These are phyloP conservation scores for Fraxinus greggii DNA, from an alignment of 305 asterid species.

Conservation along the genomic window DNA sequence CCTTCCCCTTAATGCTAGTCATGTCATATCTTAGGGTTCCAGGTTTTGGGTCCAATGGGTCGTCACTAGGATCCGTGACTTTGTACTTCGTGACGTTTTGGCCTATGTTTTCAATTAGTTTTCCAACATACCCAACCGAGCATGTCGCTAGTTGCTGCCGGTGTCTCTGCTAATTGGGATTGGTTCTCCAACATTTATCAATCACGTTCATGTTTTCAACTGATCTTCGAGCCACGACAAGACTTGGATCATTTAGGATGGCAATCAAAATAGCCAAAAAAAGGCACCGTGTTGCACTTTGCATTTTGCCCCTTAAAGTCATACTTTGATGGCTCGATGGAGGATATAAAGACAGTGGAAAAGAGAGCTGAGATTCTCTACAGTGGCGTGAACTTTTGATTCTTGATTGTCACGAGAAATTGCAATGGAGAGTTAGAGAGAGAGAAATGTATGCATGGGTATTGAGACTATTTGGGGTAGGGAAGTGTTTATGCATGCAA, in stretches of 20 bases:
- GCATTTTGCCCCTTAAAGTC: conserved; percentile 28
- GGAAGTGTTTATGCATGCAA: conserved; percentile 29
- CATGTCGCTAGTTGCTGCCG: conserved; percentile 65
- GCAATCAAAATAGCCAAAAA: conserved; percentile 30
- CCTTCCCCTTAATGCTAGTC: conserved; percentile 55
- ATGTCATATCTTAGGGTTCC: conserved; percentile 64
- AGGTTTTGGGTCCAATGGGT: conserved; percentile 54
- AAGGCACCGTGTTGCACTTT: conserved; percentile 31
- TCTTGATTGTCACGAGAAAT: not conserved
- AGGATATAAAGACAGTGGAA: not conserved
- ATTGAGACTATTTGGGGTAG: not conserved
- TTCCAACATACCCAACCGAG: conserved; percentile 66
- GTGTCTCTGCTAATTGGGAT: conserved; percentile 49
- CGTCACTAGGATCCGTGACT: conserved; percentile 60
- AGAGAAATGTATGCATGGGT: conserved; percentile 14
- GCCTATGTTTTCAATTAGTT: conserved; percentile 62
- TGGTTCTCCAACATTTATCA: conserved; percentile 65
- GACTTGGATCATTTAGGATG: conserved; percentile 20
- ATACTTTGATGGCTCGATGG: not conserved
- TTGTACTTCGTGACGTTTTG: conserved; percentile 32
- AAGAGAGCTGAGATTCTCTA: not conserved
- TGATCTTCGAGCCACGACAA: conserved; percentile 22
- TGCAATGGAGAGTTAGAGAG: not conserved
- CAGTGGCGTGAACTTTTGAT: not conserved
- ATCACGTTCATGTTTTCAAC: conserved; percentile 45